Conservation (phyloP, 805 yeast genomes). For the Zygosaccharomyces kombuchaensis region DNA sequence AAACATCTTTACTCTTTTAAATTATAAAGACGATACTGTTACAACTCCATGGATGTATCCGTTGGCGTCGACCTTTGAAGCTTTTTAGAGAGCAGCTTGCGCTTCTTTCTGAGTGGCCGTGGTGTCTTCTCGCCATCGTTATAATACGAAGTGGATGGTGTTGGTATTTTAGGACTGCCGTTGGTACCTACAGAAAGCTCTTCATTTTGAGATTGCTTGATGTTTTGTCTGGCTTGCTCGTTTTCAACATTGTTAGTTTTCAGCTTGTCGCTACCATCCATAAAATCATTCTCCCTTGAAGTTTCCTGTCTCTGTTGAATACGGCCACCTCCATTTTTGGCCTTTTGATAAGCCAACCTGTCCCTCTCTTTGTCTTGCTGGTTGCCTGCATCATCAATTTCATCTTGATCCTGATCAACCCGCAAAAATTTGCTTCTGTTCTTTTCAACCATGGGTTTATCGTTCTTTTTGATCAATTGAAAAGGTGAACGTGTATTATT, state of each 20-base stretch:
- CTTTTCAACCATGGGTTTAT: neutral
- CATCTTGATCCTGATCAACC: neutral
- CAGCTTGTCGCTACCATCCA: neutral
- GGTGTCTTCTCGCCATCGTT: neutral
- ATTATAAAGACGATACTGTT: neutral
- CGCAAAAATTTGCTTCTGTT: neutral
- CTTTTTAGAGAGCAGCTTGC: slow-evolving; percentile 1
- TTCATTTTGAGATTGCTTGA: neutral
- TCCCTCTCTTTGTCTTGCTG: neutral
- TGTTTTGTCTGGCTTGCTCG: neutral
- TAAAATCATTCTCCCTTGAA: no score
- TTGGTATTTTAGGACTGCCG: slow-evolving; percentile 8
- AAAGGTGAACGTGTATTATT: neutral
- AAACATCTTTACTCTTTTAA: neutral
- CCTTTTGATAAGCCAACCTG: no score
- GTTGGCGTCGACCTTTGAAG: neutral
- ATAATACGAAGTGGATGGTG: slow-evolving; percentile 7
- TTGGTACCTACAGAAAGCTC: neutral
- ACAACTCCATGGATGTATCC: slow-evolving; percentile 2
- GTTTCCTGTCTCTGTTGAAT: no score
- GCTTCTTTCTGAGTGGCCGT: neutral
- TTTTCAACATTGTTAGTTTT: neutral
- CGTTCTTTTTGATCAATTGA: neutral
- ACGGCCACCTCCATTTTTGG: no score
- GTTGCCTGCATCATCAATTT: neutral